phyloP scores from a whole-genome alignment of 345 rosid genomes.

The Raphanus raphanistrum region DNA sequence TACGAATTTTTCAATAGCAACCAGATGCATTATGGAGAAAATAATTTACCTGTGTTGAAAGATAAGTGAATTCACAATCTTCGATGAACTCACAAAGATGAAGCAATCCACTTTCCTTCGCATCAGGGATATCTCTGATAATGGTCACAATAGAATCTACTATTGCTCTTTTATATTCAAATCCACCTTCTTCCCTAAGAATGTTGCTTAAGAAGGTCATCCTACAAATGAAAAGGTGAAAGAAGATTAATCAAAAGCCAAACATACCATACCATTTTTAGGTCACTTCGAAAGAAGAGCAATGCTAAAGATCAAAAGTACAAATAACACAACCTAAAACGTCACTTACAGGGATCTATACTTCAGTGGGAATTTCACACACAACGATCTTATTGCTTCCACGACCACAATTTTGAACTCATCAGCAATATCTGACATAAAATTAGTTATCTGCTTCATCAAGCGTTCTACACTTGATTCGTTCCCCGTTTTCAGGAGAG shows the following conservation, averaged over 20 bases:
- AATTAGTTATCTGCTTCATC: slow-evolving; percentile 98
- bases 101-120: slow-evolving; percentile 94
- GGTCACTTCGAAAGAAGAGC: neutral
- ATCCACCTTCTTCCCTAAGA: slow-evolving; percentile 98
- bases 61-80: slow-evolving; percentile 99
- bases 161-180: slow-evolving; percentile 95
- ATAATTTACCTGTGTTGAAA: slow-evolving; percentile 80
- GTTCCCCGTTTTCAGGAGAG: slow-evolving; percentile 95
- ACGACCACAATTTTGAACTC: slow-evolving; percentile 99
- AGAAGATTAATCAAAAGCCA: slow-evolving; percentile 25
- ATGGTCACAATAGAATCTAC: slow-evolving; percentile 97
- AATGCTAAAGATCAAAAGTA: slow-evolving; percentile 16
- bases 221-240: slow-evolving; percentile 50
- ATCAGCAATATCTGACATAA: slow-evolving; percentile 98
- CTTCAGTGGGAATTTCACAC: slow-evolving; percentile 95
- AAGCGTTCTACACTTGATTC: slow-evolving; percentile 97
- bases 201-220: slow-evolving; percentile 99
- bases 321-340: slow-evolving; percentile 15
- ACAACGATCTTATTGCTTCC: slow-evolving; percentile 93
- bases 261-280: neutral
- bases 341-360: slow-evolving; percentile 88
- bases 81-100: slow-evolving; percentile 98
- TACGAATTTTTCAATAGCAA: neutral
- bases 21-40: slow-evolving; percentile 18
- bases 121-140: slow-evolving; percentile 98